phyloP scores from a whole-genome alignment of 805 yeast genomes.

The Kazachstania africana region DNA sequence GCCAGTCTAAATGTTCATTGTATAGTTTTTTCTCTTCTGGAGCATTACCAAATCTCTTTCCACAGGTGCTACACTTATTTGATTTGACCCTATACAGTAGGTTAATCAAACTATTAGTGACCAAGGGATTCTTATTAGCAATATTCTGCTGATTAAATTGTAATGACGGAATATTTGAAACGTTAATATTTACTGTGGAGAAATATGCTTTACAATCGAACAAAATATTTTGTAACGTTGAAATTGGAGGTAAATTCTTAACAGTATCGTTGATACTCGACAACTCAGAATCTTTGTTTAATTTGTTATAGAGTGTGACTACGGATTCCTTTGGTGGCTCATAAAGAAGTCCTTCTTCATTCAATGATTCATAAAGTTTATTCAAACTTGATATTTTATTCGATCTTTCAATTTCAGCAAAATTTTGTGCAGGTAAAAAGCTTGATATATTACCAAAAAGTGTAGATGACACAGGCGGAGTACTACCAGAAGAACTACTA shows the following conservation, averaged over 20 bases:
- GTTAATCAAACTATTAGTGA: conserved; percentile 21
- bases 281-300: conserved; percentile 6
- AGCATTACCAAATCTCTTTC: conserved; percentile 61
- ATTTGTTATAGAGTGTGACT: conserved; percentile 15
- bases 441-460: conserved; percentile 12
- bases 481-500: not conserved
- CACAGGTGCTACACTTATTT: conserved; percentile 80
- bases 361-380: conserved; percentile 12
- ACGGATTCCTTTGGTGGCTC: conserved; percentile 21
- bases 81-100: conserved; percentile 35
- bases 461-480: conserved; percentile 7
- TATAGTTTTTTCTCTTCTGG: conserved; percentile 40
- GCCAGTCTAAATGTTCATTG: conserved; percentile 86
- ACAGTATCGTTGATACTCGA: not conserved
- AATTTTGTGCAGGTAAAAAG: conserved; percentile 7
- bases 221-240: conserved; percentile 15
- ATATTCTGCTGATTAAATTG: conserved; percentile 27
- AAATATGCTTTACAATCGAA: conserved; percentile 23
- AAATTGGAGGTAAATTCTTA: conserved; percentile 14
- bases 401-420: conserved; percentile 10
- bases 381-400: conserved; percentile 12
- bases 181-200: conserved; percentile 19
- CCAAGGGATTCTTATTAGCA: conserved; percentile 16
- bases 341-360: conserved; percentile 14
- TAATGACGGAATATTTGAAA: conserved; percentile 19